phyloP scores from a whole-genome alignment of 2,329 filamentous ascomycete genomes.

The Chrysoporthe puriensis region DNA sequence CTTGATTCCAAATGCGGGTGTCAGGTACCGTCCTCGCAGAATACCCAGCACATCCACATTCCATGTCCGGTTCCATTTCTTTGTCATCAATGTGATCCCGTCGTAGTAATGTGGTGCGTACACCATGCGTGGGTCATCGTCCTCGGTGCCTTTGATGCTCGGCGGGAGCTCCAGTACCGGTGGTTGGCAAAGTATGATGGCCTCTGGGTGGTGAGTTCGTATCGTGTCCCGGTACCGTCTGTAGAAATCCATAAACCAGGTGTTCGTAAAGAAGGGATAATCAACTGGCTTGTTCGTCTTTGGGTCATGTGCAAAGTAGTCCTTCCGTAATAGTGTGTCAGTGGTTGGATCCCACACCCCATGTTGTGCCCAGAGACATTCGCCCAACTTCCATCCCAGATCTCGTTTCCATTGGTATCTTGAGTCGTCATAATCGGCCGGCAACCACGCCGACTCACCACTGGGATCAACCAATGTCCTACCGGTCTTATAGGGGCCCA shows the following conservation, averaged over 20 bases:
- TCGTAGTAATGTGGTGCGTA: conserved; percentile 98
- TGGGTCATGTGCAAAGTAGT: conserved; percentile 86
- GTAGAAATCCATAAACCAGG: conserved; percentile 88
- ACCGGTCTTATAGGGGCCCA: conserved; percentile 91
- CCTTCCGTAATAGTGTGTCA: conserved; percentile 77
- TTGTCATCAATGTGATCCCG: conserved; percentile 93
- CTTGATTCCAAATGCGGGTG: conserved; percentile 89
- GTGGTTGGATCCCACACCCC: conserved; percentile 87
- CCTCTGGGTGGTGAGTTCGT: conserved; percentile 73
- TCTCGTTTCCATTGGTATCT: conserved; percentile 91
- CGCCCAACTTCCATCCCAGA: conserved; percentile 85
- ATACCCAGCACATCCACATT: conserved; percentile 96
- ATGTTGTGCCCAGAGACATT: conserved; percentile 96
- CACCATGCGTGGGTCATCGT: conserved; percentile 88
- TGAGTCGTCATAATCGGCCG: conserved; percentile 79
- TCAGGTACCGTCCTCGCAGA: conserved; percentile 83
- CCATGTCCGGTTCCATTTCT: conserved; percentile 98
- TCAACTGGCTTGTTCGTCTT: conserved; percentile 73
- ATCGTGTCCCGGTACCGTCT: conserved; percentile 76
- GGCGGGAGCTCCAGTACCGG: conserved; percentile 92
- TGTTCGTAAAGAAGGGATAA: conserved; percentile 86
- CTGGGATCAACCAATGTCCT: conserved; percentile 83
- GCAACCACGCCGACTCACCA: conserved; percentile 83
- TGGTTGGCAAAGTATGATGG: conserved; percentile 89
- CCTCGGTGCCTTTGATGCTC: conserved; percentile 79